Evolutionary conservation across 2,329 filamentous ascomycete species (phyloP).

Genomic region (Escovopsis sp.): DNA sequence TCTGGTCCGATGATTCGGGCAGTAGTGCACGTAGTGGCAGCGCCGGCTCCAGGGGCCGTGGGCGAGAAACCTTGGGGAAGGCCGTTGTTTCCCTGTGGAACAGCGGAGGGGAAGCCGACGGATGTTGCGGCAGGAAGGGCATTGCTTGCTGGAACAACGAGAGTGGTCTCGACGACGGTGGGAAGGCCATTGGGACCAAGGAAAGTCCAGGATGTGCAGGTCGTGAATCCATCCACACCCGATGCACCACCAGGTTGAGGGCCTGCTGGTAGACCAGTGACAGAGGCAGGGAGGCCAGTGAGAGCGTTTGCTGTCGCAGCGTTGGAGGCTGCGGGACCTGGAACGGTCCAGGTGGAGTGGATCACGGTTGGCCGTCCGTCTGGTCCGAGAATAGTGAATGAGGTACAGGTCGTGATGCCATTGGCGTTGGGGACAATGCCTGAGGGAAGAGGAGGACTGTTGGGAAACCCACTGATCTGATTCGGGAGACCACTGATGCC

Average conservation of each 20-base stretch:
- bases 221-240: constrained; percentile 8
- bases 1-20: constrained; percentile 17
- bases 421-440: constrained; percentile 2
- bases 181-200: constrained; percentile 14
- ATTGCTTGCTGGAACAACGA: constrained; percentile 11
- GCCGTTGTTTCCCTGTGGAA: constrained; percentile 5
- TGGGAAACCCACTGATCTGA: neutral
- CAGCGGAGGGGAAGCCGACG: constrained; percentile 7
- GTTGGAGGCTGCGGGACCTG: constrained; percentile 6
- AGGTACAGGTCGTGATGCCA: constrained; percentile 11
- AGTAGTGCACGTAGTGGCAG: constrained; percentile 16
- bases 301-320: neutral
- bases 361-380: constrained; percentile 18
- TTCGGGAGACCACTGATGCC: neutral
- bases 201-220: constrained; percentile 15
- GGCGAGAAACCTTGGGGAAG: constrained; percentile 9
- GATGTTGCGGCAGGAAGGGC: constrained; percentile 8
- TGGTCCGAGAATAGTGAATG: constrained; percentile 15
- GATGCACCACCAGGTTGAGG: constrained; percentile 4
- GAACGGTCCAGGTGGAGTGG: constrained; percentile 18
- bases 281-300: constrained; percentile 1
- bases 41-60: constrained; percentile 6
- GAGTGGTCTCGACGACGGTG: constrained; percentile 17
- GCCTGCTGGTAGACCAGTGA: constrained; percentile 3
- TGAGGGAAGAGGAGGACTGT: neutral